These are phyloP conservation scores for Boletus subparvulus DNA, from an alignment of 768 basidiomycete genomes.

Conservation along the genomic window DNA sequence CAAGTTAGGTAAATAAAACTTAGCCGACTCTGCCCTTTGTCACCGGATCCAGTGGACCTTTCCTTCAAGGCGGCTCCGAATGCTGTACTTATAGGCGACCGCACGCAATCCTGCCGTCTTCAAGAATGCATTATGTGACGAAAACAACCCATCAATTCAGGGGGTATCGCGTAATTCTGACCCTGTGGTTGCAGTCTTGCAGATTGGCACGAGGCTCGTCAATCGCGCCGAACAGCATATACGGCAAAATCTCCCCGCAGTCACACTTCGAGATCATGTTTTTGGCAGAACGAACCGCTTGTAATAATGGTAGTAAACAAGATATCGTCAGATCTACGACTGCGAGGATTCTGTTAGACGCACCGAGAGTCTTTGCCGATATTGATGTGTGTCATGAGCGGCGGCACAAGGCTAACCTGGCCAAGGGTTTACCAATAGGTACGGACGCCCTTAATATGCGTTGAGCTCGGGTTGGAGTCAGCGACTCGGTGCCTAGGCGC, in stretches of 20 bases:
- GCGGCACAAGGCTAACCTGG: background rate
- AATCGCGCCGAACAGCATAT: background rate
- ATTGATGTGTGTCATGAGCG: background rate
- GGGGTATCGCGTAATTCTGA: background rate
- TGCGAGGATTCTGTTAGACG: background rate
- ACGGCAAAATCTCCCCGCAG: constrained; percentile 8
- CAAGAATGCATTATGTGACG: background rate
- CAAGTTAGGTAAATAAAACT: background rate
- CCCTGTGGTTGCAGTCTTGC: background rate
- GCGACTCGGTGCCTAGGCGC: constrained; percentile 12
- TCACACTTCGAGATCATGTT: background rate
- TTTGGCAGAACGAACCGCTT: background rate
- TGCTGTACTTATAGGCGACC: background rate
- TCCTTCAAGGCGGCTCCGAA: background rate
- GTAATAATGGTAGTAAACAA: background rate
- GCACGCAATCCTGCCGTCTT: background rate
- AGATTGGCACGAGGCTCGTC: background rate
- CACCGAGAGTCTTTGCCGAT: too few species aligned
- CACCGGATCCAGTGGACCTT: too few species aligned
- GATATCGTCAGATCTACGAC: background rate
- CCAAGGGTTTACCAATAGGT: background rate
- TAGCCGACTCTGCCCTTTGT: background rate
- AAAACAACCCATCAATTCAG: background rate
- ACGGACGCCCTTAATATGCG: background rate
- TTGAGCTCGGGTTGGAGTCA: background rate